Percentiles rank a stretch among this genome's conserved stretches.
These are phyloP conservation scores for Penicillium flavigenum DNA, from an alignment of 495 filamentous ascomycete genomes.

Conservation along the genomic window DNA sequence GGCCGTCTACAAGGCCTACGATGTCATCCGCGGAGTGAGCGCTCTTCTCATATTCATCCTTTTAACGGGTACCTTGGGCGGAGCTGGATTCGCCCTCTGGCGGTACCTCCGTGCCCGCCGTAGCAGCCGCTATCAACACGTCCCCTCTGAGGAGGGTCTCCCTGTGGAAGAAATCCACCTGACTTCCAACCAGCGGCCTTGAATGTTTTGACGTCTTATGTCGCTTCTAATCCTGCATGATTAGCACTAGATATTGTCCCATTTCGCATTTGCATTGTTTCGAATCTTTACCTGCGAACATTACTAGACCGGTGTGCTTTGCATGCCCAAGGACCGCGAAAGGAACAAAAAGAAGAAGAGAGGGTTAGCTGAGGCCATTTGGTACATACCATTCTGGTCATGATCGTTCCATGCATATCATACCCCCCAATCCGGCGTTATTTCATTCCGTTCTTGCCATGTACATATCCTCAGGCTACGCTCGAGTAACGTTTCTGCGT, in stretches of 20 bases:
- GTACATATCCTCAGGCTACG: not conserved
- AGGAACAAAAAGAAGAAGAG: not conserved
- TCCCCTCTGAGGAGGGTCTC: constrained; percentile 36
- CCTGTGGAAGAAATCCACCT: constrained; percentile 29
- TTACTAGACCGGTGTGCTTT: not conserved
- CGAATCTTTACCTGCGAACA: not conserved
- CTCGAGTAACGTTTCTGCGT: not conserved
- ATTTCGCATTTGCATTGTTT: constrained; percentile 14
- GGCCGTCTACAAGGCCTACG: constrained; percentile 35
- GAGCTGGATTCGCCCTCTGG: constrained; percentile 28
- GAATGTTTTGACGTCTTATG: constrained; percentile 6
- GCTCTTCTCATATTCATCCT: constrained; percentile 38
- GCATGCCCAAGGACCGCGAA: not conserved
- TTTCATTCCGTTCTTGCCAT: constrained; percentile 6
- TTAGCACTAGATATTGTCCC: constrained; percentile 17
- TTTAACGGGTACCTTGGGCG: constrained; percentile 27
- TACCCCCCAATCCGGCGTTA: constrained; percentile 29
- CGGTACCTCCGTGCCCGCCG: constrained; percentile 28
- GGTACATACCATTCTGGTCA: constrained; percentile 24
- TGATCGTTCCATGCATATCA: constrained; percentile 32
- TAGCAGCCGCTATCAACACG: constrained; percentile 33
- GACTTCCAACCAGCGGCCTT: constrained; percentile 16
- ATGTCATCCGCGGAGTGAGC: constrained; percentile 37
- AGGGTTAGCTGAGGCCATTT: constrained; percentile 14
- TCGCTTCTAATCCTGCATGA: constrained; percentile 12